A percentile compares a stretch with the other conserved stretches of the same genome.
phyloP scores from a whole-genome alignment of 768 basidiomycete species.

The Lactarius psammicola region DNA sequence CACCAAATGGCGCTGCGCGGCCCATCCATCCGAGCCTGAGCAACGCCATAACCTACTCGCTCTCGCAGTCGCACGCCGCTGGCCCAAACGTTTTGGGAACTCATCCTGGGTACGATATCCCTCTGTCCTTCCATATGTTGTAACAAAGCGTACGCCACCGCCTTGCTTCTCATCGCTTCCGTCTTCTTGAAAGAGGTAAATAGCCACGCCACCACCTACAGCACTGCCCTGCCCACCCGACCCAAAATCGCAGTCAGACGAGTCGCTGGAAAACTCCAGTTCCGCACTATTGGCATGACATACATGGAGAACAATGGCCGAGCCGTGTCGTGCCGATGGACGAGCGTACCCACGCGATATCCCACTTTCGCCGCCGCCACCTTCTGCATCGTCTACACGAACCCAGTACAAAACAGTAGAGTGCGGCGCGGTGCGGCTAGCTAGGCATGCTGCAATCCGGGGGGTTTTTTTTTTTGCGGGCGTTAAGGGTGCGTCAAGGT shows the following conservation, averaged over 20 bases:
- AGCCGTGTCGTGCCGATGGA: no score
- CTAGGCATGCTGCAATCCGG: no score
- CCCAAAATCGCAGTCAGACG: neutral
- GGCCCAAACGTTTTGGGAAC: slow-evolving; percentile 26
- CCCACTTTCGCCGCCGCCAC: slow-evolving; percentile 38
- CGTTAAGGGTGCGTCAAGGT: no score
- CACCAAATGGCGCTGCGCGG: slow-evolving; percentile 36
- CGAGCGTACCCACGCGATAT: slow-evolving; percentile 39
- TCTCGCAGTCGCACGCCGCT: slow-evolving; percentile 37
- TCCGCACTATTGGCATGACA: neutral
- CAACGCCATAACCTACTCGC: slow-evolving; percentile 34
- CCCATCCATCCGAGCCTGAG: slow-evolving; percentile 14
- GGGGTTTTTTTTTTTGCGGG: neutral
- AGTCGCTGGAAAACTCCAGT: neutral
- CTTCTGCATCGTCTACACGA: slow-evolving; percentile 43
- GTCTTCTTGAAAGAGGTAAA: slow-evolving; percentile 38
- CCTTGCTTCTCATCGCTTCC: slow-evolving; percentile 32
- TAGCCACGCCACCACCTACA: neutral
- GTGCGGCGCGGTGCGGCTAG: slow-evolving; percentile 33
- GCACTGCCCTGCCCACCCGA: neutral
- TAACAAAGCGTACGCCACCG: slow-evolving; percentile 34
- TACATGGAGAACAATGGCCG: slow-evolving; percentile 2
- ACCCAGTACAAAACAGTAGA: slow-evolving; percentile 40
- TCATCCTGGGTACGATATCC: slow-evolving; percentile 38
- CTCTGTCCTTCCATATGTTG: slow-evolving; percentile 40